These are phyloP conservation scores for Trichoderma gracile DNA, from an alignment of 2,329 filamentous ascomycete species.

Conservation along the genomic window DNA sequence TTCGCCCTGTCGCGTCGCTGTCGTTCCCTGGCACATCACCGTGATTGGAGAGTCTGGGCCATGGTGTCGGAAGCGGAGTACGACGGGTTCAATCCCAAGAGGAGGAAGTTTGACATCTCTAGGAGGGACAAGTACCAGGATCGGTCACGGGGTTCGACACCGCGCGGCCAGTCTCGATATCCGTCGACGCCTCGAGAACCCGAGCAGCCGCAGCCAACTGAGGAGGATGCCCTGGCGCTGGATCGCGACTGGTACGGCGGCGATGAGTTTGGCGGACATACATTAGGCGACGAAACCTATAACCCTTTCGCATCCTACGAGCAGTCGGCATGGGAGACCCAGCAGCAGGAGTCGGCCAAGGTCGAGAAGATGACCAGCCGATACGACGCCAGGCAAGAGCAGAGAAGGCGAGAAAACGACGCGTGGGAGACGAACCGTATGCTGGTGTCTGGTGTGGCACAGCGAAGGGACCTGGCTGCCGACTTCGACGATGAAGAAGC, in stretches of 20 bases:
- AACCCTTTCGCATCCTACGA: constrained; percentile 84
- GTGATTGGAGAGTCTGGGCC: constrained; percentile 17
- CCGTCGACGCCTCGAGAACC: constrained; percentile 42
- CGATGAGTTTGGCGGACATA: constrained; percentile 78
- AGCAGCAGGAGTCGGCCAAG: constrained; percentile 75
- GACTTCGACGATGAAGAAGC: constrained; percentile 92
- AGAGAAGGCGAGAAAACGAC: constrained; percentile 92
- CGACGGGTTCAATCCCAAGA: constrained; percentile 44
- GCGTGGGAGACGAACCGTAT: constrained; percentile 99
- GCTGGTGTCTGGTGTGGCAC: constrained; percentile 93
- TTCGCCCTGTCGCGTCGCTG: constrained; percentile 18
- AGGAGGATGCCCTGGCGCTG: constrained; percentile 71
- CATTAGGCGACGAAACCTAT: constrained; percentile 87
- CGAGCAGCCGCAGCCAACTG: constrained; percentile 61
- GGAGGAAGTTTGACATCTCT: constrained; percentile 41
- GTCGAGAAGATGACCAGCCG: constrained; percentile 77
- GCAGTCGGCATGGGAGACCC: constrained; percentile 69
- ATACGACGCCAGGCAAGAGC: constrained; percentile 68
- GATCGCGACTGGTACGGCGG: constrained; percentile 93
- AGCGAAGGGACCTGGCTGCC: constrained; percentile 75
- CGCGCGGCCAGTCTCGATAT: constrained; percentile 42
- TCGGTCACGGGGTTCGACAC: constrained; percentile 40
- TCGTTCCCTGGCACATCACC: constrained; percentile 12
- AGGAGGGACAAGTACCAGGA: constrained; percentile 36
- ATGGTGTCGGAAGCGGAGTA: constrained; percentile 43